Evolutionary conservation across 164 flowering plant species (phyloP).

Genomic region (Vitis vinifera): DNA sequence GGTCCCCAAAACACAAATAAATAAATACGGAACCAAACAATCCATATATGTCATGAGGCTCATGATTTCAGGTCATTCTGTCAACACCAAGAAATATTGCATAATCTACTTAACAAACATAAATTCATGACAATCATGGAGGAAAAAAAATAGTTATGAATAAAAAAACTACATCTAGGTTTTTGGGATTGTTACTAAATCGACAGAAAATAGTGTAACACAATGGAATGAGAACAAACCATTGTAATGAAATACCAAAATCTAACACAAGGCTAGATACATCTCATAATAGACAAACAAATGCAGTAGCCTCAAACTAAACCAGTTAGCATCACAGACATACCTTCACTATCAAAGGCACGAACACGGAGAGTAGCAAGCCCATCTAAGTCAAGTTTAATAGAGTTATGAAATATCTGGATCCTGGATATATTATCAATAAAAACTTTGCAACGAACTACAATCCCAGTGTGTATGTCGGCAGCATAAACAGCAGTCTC

Average conservation of each 20-base stretch:
- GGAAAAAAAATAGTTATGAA: no score
- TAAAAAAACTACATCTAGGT: no score
- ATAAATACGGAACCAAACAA: no score
- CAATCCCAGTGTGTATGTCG: conserved; percentile 64
- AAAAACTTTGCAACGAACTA: conserved; percentile 87
- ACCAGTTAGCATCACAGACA: background rate
- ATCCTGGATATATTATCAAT: conserved; percentile 74
- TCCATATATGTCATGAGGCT: no score
- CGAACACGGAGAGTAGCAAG: conserved; percentile 84
- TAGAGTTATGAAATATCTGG: conserved; percentile 87
- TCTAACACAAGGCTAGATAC: no score
- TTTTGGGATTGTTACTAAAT: no score
- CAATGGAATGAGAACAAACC: background rate
- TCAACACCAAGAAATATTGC: no score
- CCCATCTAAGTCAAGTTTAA: conserved; percentile 94
- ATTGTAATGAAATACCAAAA: no score
- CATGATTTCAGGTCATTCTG: no score
- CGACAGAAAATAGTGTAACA: background rate
- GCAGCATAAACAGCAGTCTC: conserved; percentile 94
- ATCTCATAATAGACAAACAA: background rate
- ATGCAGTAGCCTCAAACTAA: background rate
- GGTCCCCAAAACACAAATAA: no score
- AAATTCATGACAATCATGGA: no score
- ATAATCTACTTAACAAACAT: no score
- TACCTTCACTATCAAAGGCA: conserved; percentile 93